Base-by-base conservation (phyloP, 2,329 filamentous ascomycete species). In the Trichoderma sp. region DNA sequence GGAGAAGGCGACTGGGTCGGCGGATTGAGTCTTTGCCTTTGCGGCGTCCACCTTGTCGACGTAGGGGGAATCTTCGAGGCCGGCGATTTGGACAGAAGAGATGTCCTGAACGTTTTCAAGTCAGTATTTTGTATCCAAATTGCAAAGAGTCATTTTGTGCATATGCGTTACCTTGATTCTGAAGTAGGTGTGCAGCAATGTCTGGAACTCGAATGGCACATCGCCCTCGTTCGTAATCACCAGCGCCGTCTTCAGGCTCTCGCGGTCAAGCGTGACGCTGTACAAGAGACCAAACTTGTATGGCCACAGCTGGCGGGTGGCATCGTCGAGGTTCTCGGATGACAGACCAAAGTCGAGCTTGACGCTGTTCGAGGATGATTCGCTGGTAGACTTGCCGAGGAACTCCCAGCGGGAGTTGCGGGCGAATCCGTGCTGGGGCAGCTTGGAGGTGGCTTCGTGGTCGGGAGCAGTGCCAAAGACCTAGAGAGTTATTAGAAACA, bases 291-390 rank as follows among this genome's bases (percentile, higher is more conserved):
- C 92, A 79, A 99, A 99, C 72, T 92, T 89, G 77, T 91, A 91
- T 2, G 92, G 91, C 96, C 96, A 99, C 29, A 90, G 87, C 74
- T 87, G 86, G 77, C 87, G 88, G 73, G 87, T 86, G 55, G 90
- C 87, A 0, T 90, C 88, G 73, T 86, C 87, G 69, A 98, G 84
- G 77, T 90, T 91, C 63, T 87, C 85, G 33, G 89, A 87, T 63
- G 91, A 93, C 43, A 99, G 89, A 33, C 95, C 96, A 80, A 99
- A 98, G 83, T 99, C 96, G 71, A 99, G 90, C 86, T 97, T 97
- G 73, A 98, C 90, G 60, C 89, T 90, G 49, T 77, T 92, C 86
- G 71, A 74, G 80, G 81, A 70, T 79, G 81, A 74, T 78, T 83
- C 82, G 73, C 81, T 83, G 65, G 83, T 82, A 55, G 91, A 93